A percentile compares a stretch with the other conserved stretches of the same genome.
These are phyloP conservation scores for thale cress (Arabidopsis thaliana) DNA, from an alignment of 345 rosid genomes.

Conservation along the genomic window TAIR10.1 NC_003076.8:13742001-13742500, in stretches of 20 bases:
- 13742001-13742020: too few relatives aligned
- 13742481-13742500: slow-evolving; percentile 92
- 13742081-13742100: too few relatives aligned
- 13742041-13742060: too few relatives aligned
- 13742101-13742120: too few relatives aligned
- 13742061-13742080: too few relatives aligned
- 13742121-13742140: too few relatives aligned
- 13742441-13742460: slow-evolving; percentile 44
- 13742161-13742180: neutral
- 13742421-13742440: slow-evolving; percentile 19
- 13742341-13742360: slow-evolving; percentile 30
- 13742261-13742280: neutral
- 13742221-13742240: slow-evolving; percentile 2
- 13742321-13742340: slow-evolving; percentile 23
- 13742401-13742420: neutral
- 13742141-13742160: too few relatives aligned
- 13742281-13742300: neutral
- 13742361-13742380: slow-evolving; percentile 24
- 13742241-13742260: neutral
- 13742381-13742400: slow-evolving; percentile 3
- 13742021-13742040: too few relatives aligned
- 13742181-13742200: neutral
- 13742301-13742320: slow-evolving; percentile 29
- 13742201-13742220: neutral
- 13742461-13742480: slow-evolving; percentile 91